These are phyloP conservation scores for Candida pseudoviswanathii DNA, from an alignment of 1,139 yeast species.

Conservation along the genomic window DNA sequence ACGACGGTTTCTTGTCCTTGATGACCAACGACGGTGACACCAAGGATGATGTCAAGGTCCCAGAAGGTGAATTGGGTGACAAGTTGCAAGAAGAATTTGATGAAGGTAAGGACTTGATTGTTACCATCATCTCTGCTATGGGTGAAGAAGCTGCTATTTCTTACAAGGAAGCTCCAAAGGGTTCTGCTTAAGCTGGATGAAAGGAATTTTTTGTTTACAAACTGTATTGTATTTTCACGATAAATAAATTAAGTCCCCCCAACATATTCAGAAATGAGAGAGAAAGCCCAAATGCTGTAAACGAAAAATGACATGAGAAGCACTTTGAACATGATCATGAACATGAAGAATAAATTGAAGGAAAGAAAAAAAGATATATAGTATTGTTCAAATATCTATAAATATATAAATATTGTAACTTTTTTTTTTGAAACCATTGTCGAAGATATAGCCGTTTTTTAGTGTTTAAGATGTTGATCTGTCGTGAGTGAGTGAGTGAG, in stretches of 20 bases:
- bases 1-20: conserved; percentile 95
- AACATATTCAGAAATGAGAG: too few species aligned
- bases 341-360: neutral
- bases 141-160: conserved; percentile 99
- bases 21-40: conserved; percentile 97
- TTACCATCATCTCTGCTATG: conserved; percentile 97
- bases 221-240: too few species aligned
- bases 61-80: conserved; percentile 97
- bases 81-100: conserved; percentile 89
- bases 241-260: neutral
- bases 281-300: neutral
- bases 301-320: too few species aligned
- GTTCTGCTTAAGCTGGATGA: conserved; percentile 17
- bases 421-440: neutral
- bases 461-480: too few species aligned
- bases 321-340: too few species aligned
- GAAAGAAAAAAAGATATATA: neutral
- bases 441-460: too few species aligned
- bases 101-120: conserved; percentile 95
- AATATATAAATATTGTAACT: neutral
- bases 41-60: conserved; percentile 98
- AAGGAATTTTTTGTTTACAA: too few species aligned
- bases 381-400: neutral
- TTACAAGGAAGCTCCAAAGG: conserved; percentile 95
- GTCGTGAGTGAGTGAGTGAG: too few species aligned